phyloP scores from a whole-genome alignment of 108 stramenopile species.

The Conticribra weissflogii region DNA sequence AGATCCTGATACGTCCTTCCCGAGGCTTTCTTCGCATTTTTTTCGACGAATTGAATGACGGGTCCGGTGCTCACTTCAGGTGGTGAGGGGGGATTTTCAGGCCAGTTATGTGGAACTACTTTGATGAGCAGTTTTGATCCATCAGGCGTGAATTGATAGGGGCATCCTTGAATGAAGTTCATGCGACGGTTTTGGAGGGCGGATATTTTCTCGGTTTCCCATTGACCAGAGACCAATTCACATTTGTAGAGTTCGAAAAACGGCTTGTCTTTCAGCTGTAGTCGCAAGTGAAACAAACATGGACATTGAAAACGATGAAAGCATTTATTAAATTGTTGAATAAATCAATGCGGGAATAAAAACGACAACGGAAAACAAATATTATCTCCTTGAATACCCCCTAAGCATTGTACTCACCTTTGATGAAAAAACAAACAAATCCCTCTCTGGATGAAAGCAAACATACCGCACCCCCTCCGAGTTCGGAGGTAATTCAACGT shows the following conservation, averaged over 20 bases:
- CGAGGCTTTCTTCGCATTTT: slow-evolving; percentile 34
- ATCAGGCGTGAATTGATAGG: slow-evolving; percentile 30
- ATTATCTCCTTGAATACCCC: too few species aligned
- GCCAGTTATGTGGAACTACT: slow-evolving; percentile 13
- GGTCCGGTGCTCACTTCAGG: slow-evolving; percentile 40
- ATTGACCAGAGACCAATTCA: neutral
- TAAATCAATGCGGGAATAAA: too few species aligned
- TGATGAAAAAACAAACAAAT: slow-evolving; percentile 34
- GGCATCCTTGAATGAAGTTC: slow-evolving; percentile 35
- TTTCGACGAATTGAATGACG: slow-evolving; percentile 27
- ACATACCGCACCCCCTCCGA: slow-evolving; percentile 41
- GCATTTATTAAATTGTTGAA: too few species aligned
- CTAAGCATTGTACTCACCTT: too few species aligned
- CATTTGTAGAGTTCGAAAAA: slow-evolving; percentile 42
- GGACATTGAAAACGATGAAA: too few species aligned
- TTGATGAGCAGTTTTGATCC: slow-evolving; percentile 18
- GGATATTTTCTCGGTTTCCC: neutral
- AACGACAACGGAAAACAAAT: too few species aligned
- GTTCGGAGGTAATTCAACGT: slow-evolving; percentile 18
- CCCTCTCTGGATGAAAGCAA: slow-evolving; percentile 21
- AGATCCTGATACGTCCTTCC: slow-evolving; percentile 53
- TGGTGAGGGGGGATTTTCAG: slow-evolving; percentile 13
- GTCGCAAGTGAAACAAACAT: too few species aligned
- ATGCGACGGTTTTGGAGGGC: slow-evolving; percentile 8
- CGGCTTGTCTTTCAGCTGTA: slow-evolving; percentile 22